phyloP scores from a whole-genome alignment of 2,329 filamentous ascomycete species.

The Ilyonectria mors-panacis region DNA sequence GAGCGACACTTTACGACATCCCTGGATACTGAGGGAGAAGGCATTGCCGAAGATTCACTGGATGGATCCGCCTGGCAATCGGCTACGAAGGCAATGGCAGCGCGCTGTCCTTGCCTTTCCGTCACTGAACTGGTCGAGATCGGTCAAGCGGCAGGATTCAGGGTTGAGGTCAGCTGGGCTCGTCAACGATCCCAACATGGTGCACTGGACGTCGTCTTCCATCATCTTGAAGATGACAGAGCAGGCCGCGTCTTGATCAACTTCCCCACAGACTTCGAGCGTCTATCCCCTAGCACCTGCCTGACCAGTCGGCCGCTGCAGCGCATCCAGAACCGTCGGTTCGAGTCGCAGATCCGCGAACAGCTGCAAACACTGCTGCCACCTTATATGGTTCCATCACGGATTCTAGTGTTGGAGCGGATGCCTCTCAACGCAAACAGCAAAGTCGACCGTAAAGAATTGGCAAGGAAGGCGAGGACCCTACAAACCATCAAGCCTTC shows the following conservation, averaged over 20 bases:
- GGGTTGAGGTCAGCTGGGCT: slow-evolving; percentile 63
- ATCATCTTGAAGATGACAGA: slow-evolving; percentile 52
- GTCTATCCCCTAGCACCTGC: not conserved
- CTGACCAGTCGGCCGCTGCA: not conserved
- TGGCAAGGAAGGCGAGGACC: not conserved
- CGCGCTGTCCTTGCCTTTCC: slow-evolving; percentile 34
- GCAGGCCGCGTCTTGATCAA: slow-evolving; percentile 30
- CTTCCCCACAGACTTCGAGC: slow-evolving; percentile 40
- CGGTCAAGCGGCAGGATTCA: slow-evolving; percentile 56
- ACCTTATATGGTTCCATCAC: slow-evolving; percentile 46
- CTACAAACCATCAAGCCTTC: not conserved
- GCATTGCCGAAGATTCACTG: not conserved
- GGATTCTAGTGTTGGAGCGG: slow-evolving; percentile 39
- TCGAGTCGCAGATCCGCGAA: not conserved
- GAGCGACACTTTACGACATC: slow-evolving; percentile 40
- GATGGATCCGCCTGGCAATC: too few species aligned
- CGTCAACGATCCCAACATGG: slow-evolving; percentile 50
- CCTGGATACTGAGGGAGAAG: slow-evolving; percentile 11
- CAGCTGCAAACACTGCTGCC: slow-evolving; percentile 28
- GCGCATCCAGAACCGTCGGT: not conserved
- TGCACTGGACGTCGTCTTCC: slow-evolving; percentile 48
- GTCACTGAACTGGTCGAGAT: too few species aligned
- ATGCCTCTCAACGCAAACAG: slow-evolving; percentile 48
- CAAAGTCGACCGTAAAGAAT: slow-evolving; percentile 42
- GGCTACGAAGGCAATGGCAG: not conserved